phyloP scores from a whole-genome alignment of 805 yeast genomes.

The Metschnikowia amazonensis region DNA sequence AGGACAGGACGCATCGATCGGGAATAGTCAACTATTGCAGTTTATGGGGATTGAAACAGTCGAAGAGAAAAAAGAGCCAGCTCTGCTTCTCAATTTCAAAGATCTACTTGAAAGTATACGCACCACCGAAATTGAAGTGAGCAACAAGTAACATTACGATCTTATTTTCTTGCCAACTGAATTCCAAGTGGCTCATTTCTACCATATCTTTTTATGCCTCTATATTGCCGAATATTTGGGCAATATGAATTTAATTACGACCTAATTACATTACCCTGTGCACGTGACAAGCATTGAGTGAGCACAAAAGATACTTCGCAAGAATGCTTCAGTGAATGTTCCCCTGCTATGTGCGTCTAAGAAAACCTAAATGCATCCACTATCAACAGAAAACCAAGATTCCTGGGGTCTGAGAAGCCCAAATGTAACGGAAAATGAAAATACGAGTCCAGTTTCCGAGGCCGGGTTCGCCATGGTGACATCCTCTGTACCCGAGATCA shows the following conservation, averaged over 20 bases:
- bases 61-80: neutral
- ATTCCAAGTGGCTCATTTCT: too few relatives aligned
- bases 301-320: conserved; percentile 4
- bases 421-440: neutral
- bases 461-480: neutral
- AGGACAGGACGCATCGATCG: neutral
- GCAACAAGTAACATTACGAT: neutral
- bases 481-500: neutral
- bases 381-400: neutral
- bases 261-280: neutral
- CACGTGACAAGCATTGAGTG: conserved; percentile 5
- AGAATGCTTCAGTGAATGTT: neutral
- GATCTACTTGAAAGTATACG: neutral
- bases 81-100: neutral
- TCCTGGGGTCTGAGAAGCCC: neutral
- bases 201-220: too few relatives aligned
- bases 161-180: too few relatives aligned
- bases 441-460: neutral
- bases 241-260: neutral
- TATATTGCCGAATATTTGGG: too few relatives aligned
- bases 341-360: conserved; percentile 1
- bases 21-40: neutral
- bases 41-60: neutral
- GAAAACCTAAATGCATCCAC: neutral
- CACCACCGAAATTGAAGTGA: neutral